Percentiles rank a stretch among this genome's conserved stretches.
Conservation (phyloP, 371 early-diverging fungal genomes). For the Mortierella sp. region DNA sequence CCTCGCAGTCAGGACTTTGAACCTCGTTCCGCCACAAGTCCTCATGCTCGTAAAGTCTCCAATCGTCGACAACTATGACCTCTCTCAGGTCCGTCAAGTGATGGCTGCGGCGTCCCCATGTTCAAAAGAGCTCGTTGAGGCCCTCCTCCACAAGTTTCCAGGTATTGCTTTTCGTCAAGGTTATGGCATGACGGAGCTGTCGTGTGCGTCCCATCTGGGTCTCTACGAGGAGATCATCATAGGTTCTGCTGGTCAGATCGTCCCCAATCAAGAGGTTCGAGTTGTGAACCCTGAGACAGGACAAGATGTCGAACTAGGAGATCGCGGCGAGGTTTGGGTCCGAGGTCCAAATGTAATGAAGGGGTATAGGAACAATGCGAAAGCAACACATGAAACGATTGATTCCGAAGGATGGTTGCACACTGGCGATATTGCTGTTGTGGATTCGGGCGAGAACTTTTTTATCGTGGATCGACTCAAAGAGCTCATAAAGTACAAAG, state of each 20-base stretch:
- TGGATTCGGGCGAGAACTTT: constrained; percentile 70
- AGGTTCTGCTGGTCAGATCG: constrained; percentile 78
- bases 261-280: constrained; percentile 67
- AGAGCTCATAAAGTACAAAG: constrained; percentile 85
- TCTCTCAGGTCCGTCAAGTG: constrained; percentile 70
- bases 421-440: constrained; percentile 87
- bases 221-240: constrained; percentile 15
- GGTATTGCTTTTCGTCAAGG: constrained; percentile 74
- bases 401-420: constrained; percentile 81
- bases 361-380: constrained; percentile 74
- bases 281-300: constrained; percentile 54
- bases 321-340: constrained; percentile 81
- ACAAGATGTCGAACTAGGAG: constrained; percentile 61
- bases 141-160: constrained; percentile 62
- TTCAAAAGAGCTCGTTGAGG: constrained; percentile 63
- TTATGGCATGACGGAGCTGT: constrained; percentile 80
- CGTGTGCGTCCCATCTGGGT: constrained; percentile 53
- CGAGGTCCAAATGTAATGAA: constrained; percentile 81
- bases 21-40: constrained; percentile 85
- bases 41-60: constrained; percentile 71
- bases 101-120: constrained; percentile 88
- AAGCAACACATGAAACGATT: constrained; percentile 79
- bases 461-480: constrained; percentile 80
- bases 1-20: constrained; percentile 64
- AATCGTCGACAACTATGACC: constrained; percentile 72